These are phyloP conservation scores for Globisporangium orthogonon DNA, from an alignment of 352 stramenopile species.

Conservation along the genomic window DNA sequence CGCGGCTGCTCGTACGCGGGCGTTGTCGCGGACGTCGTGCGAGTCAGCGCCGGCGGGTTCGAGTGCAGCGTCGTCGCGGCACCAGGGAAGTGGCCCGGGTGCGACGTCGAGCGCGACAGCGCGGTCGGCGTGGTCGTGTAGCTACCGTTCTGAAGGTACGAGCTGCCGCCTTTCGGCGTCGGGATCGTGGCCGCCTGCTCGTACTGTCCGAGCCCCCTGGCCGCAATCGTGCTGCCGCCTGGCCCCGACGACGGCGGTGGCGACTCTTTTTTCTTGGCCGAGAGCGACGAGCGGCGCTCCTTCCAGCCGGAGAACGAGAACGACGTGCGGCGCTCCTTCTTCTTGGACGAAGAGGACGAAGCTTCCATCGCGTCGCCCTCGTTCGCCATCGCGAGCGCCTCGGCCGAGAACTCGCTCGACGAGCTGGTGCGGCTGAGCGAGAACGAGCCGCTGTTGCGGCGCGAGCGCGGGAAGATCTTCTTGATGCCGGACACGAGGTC, in stretches of 20 bases:
- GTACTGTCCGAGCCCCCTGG: neutral
- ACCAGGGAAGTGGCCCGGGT: constrained; percentile 1
- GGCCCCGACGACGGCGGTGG: neutral
- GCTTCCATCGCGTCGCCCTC: constrained; percentile 10
- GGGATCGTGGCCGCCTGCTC: neutral
- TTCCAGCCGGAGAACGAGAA: constrained; percentile 48
- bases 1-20: neutral
- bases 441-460: constrained; percentile 47
- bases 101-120: constrained; percentile 10
- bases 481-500: constrained; percentile 77
- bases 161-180: constrained; percentile 7
- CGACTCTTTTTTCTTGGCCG: constrained; percentile 15
- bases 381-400: constrained; percentile 23
- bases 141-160: constrained; percentile 2
- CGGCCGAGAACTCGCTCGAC: constrained; percentile 22
- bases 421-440: constrained; percentile 22
- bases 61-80: neutral
- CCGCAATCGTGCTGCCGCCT: neutral
- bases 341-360: constrained; percentile 13
- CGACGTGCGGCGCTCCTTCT: constrained; percentile 42
- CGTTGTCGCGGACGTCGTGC: neutral
- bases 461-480: constrained; percentile 60
- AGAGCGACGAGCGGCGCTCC: constrained; percentile 29
- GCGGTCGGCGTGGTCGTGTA: constrained; percentile 11
- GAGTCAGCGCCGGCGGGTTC: neutral